These are phyloP conservation scores for Piromyces finnis DNA, from an alignment of 192 early-diverging fungal species.

Conservation along the genomic window DNA sequence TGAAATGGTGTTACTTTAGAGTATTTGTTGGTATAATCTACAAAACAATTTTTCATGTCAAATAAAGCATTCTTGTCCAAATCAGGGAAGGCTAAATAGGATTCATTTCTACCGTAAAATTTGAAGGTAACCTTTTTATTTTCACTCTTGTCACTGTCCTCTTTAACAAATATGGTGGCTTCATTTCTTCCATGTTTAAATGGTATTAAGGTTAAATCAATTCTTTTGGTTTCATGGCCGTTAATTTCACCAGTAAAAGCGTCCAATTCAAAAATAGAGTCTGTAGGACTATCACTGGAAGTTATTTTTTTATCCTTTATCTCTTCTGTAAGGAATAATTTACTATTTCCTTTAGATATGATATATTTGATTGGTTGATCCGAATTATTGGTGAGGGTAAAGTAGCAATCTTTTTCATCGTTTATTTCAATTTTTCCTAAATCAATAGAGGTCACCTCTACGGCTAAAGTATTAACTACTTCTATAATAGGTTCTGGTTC, in stretches of 20 bases:
- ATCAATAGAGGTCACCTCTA: constrained; percentile 22
- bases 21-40: constrained; percentile 52
- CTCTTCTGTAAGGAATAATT: background rate
- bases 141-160: constrained; percentile 4
- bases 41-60: constrained; percentile 63
- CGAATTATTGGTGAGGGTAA: constrained; percentile 20
- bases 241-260: constrained; percentile 14
- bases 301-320: background rate
- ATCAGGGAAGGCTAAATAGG: constrained; percentile 35
- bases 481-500: background rate
- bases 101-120: constrained; percentile 7
- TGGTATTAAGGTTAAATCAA: constrained; percentile 33
- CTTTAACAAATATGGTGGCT: constrained; percentile 6
- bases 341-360: background rate
- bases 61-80: constrained; percentile 25
- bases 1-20: constrained; percentile 50
- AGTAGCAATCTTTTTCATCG: constrained; percentile 30
- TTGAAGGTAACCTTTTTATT: constrained; percentile 22
- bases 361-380: background rate
- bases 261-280: background rate
- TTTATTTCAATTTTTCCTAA: constrained; percentile 24
- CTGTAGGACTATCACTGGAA: background rate
- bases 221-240: constrained; percentile 29
- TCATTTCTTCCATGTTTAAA: constrained; percentile 25
- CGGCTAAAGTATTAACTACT: constrained; percentile 1